Evolutionary conservation across 2,329 filamentous ascomycete species (phyloP), one percentile per base, ranked within the genome.

Genomic region (Exophiala dermatitidis): DNA sequence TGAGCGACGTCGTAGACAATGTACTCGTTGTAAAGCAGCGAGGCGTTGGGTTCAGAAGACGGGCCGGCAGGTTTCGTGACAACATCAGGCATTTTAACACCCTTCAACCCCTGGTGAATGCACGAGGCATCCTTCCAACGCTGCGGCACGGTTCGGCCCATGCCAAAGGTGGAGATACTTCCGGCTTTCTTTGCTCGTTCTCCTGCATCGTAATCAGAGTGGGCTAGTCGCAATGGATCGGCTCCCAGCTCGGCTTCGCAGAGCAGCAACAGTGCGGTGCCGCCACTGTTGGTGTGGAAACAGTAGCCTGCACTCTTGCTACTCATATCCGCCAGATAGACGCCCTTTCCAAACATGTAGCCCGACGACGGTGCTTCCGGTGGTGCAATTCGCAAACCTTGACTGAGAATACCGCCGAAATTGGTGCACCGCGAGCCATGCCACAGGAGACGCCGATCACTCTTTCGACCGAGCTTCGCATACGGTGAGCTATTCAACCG

Each of bases 281-380:
- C 79, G n/a, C 77, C 79, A n/a, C 84, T 86, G 55, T 73, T 77
- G 59, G 71, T 66, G 0, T 81, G 67, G 48, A 69, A 78, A 66
- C 88, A 93, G 71, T 95, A 95, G 62, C 81, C 81, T 10, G 88
- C 88, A 1, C 85, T 89, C 71, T 94, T 95, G 66, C 81, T 85
- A 0, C 82, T 85, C 77, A 90, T 90, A 64, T 94, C 88, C 2
- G 88, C 88, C 1, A 95, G 78, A 66, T 95, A 95, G 44, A 95
- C 86, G 42, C 89, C 89, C 69, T 94, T 94, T 53, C 85, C 89
- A 61, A 94, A 95, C 86, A 91, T 91, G 72, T 91, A 90, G 1
- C 88, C 88, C 3, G 77, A 79, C 0, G 83, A 83, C 0, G 88
- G 90, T 0, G 89, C 89, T 68, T 94, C 73, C 1, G 72, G 72